A percentile compares a stretch with the other conserved stretches of the same genome.
These are phyloP conservation scores for Gillenia trifoliata DNA, from an alignment of 306 rosid species.

Conservation along the genomic window DNA sequence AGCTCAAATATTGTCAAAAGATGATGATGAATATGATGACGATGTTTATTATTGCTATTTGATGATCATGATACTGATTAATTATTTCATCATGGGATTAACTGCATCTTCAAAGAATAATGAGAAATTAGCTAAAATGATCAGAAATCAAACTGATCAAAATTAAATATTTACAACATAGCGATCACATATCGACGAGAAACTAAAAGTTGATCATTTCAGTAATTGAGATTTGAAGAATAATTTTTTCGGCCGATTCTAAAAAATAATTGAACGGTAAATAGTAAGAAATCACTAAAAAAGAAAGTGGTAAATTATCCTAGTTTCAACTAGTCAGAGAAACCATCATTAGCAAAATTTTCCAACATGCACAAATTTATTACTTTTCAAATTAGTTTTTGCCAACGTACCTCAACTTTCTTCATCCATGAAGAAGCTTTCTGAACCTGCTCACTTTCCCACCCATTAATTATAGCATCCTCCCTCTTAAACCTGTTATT, in stretches of 20 bases:
- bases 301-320: background rate
- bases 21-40: background rate
- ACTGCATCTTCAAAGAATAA: background rate
- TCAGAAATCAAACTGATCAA: background rate
- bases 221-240: too few species aligned
- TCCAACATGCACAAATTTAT: background rate
- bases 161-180: background rate
- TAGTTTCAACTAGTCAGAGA: background rate
- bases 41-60: background rate
- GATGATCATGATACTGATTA: background rate
- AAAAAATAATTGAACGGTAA: background rate
- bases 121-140: background rate
- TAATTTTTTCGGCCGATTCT: background rate
- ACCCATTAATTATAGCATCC: conserved; percentile 72
- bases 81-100: background rate
- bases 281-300: background rate
- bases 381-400: background rate
- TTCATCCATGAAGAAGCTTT: conserved; percentile 85
- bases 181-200: too few species aligned
- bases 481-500: conserved; percentile 92
- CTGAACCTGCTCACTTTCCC: conserved; percentile 82
- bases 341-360: background rate
- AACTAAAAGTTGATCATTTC: background rate
- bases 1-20: background rate
- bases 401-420: conserved; percentile 64